Conservation (phyloP, 441 rosid species). For the Euphorbia celastroides region DNA sequence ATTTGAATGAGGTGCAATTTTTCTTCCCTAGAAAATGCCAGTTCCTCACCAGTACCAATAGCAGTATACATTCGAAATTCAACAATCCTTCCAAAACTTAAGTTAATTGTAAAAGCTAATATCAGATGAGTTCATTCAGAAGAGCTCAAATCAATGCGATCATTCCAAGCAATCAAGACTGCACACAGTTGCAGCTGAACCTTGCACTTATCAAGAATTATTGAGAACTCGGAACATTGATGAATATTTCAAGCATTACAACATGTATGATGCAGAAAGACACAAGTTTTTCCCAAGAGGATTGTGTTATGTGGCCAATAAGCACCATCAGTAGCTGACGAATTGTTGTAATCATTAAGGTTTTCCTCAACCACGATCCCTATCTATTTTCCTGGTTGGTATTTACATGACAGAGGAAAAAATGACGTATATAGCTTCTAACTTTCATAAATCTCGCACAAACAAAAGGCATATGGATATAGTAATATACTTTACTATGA, state of each 20-base stretch:
- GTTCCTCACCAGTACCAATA: no score
- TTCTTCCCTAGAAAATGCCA: no score
- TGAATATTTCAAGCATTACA: background rate
- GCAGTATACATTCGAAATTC: no score
- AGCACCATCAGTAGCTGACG: background rate
- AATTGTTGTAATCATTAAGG: background rate
- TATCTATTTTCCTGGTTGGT: background rate
- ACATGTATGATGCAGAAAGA: no score
- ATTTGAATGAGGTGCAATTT: no score
- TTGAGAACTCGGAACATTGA: background rate
- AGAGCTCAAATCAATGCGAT: no score
- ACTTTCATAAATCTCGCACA: background rate
- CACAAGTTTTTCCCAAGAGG: no score
- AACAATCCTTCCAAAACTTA: no score
- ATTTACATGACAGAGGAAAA: background rate
- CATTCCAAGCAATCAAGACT: no score
- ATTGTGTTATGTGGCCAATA: background rate
- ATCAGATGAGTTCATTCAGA: no score
- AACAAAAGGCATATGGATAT: background rate
- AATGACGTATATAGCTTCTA: background rate
- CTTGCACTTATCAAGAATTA: background rate
- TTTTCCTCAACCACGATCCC: background rate
- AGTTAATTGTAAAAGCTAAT: no score
- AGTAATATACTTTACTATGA: background rate
- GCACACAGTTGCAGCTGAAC: background rate